Evolutionary conservation across 2,329 filamentous ascomycete species (phyloP).

Genomic region (Talaromyces verruculosus): DNA sequence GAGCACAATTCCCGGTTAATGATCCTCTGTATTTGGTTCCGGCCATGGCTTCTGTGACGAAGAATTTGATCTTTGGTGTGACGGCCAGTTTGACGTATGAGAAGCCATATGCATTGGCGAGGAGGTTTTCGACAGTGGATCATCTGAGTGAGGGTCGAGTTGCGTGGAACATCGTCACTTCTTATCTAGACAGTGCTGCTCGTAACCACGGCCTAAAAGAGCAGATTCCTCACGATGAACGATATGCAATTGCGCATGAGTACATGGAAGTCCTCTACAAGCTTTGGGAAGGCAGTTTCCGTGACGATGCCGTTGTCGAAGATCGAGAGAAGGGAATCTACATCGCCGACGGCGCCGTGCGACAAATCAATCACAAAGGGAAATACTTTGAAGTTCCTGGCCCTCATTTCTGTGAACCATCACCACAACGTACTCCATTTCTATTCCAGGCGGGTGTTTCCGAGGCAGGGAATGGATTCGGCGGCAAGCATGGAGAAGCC

Average conservation of each 20-base stretch:
- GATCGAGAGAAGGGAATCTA: conserved; percentile 29
- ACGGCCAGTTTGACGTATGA: conserved; percentile 59
- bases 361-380: conserved; percentile 41
- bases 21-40: conserved; percentile 45
- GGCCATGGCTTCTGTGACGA: conserved; percentile 50
- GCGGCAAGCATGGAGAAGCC: conserved; percentile 46
- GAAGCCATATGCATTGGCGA: conserved; percentile 55
- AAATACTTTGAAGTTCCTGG: conserved; percentile 22
- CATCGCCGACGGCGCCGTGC: conserved; percentile 36
- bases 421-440: conserved; percentile 50
- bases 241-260: conserved; percentile 52
- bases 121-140: conserved; percentile 56
- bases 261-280: conserved; percentile 49
- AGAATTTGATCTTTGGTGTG: conserved; percentile 52
- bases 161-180: conserved; percentile 56
- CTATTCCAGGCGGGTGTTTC: conserved; percentile 51
- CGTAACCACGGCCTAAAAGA: conserved; percentile 48
- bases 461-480: conserved; percentile 49
- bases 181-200: conserved; percentile 51
- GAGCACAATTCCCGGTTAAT: conserved; percentile 47
- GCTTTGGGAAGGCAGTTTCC: conserved; percentile 56
- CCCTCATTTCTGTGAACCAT: conserved; percentile 46
- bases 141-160: conserved; percentile 54
- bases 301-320: conserved; percentile 40
- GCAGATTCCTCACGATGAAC: conserved; percentile 51